These are phyloP conservation scores for Leishmania turanica DNA, from an alignment of 208 protist species.

Conservation along the genomic window DNA sequence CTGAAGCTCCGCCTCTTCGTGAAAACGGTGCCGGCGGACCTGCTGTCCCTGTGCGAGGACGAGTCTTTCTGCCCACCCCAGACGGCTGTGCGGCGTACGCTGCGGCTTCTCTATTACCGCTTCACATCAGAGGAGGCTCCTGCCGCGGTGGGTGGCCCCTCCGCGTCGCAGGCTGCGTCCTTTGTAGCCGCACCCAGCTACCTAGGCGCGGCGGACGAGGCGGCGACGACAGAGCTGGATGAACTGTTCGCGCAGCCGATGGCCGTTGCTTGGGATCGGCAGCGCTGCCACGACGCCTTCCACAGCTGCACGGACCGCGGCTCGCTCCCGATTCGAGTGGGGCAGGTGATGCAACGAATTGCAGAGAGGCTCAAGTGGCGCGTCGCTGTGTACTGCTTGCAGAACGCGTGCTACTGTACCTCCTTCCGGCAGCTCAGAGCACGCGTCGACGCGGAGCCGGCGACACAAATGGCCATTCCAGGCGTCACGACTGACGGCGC, in stretches of 20 bases:
- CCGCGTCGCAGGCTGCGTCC: background rate
- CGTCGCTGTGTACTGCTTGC: conserved; percentile 28
- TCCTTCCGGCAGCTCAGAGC: conserved; percentile 17
- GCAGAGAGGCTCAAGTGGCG: conserved; percentile 22
- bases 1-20: conserved; percentile 60
- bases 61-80: conserved; percentile 40
- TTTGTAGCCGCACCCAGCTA: conserved; percentile 4
- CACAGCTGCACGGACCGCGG: conserved; percentile 14
- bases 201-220: conserved; percentile 15
- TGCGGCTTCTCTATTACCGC: conserved; percentile 46
- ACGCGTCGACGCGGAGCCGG: conserved; percentile 7
- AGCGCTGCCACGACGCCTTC: conserved; percentile 23
- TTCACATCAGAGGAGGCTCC: conserved; percentile 28
- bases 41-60: conserved; percentile 43
- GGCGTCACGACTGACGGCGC: background rate
- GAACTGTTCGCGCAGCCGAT: conserved; percentile 24
- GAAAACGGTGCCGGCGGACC: conserved; percentile 54
- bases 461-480: background rate
- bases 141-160: background rate
- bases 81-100: conserved; percentile 42
- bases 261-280: conserved; percentile 25
- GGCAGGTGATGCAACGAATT: conserved; percentile 20
- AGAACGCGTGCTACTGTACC: conserved; percentile 17
- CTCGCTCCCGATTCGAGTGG: conserved; percentile 18
- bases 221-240: conserved; percentile 7